Percentiles rank a stretch among this genome's conserved stretches.
Conservation (phyloP, 495 filamentous ascomycete species). For the Alectoria sarmentosa region DNA sequence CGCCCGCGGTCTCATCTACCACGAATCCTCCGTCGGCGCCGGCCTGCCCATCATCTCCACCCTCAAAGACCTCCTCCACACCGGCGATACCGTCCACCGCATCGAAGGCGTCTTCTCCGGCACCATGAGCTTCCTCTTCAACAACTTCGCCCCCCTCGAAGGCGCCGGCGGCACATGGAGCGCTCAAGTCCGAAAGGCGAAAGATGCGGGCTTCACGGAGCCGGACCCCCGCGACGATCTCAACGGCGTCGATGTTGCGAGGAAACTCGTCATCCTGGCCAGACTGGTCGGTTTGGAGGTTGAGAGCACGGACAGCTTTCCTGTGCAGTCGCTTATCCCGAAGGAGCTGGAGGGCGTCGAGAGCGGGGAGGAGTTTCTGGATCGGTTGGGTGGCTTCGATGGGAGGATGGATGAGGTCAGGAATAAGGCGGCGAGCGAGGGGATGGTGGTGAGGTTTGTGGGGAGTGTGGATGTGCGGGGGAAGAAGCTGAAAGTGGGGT, state of each 20-base stretch:
- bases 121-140: slow-evolving; percentile 95
- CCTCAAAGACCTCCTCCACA: slow-evolving; percentile 78
- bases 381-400: slow-evolving; percentile 69
- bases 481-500: slow-evolving; percentile 74
- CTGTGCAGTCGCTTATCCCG: slow-evolving; percentile 86
- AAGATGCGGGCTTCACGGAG: slow-evolving; percentile 94
- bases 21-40: slow-evolving; percentile 88
- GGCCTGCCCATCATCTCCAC: slow-evolving; percentile 89
- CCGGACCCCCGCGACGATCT: slow-evolving; percentile 93
- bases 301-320: slow-evolving; percentile 72
- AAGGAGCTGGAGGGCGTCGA: slow-evolving; percentile 64
- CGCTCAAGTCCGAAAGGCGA: slow-evolving; percentile 79
- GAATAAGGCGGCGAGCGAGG: slow-evolving; percentile 65
- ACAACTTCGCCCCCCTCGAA: slow-evolving; percentile 76
- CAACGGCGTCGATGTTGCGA: slow-evolving; percentile 91
- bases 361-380: slow-evolving; percentile 76
- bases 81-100: slow-evolving; percentile 76
- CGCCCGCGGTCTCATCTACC: slow-evolving; percentile 72
- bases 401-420: slow-evolving; percentile 76
- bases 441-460: slow-evolving; percentile 90
- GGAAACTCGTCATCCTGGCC: slow-evolving; percentile 94
- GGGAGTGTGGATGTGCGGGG: slow-evolving; percentile 79
- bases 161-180: slow-evolving; percentile 68
- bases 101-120: slow-evolving; percentile 97
- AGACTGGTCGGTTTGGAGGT: slow-evolving; percentile 72